These are phyloP conservation scores for Pascua sp. DNA, from an alignment of 1,284 basidiomycete species.

Conservation along the genomic window DNA sequence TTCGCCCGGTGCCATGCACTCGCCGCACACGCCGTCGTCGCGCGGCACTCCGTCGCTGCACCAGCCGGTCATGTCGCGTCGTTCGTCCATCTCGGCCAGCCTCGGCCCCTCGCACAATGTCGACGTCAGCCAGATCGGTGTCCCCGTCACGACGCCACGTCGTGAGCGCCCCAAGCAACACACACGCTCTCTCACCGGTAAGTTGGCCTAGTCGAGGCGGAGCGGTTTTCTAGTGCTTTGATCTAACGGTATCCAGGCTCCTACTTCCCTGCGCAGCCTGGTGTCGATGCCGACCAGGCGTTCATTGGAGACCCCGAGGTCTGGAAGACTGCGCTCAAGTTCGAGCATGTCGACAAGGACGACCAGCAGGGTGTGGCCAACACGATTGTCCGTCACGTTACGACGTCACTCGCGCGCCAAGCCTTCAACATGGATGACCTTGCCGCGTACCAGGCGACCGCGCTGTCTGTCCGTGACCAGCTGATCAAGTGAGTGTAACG, in stretches of 20 bases:
- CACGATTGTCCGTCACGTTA: conserved; percentile 73
- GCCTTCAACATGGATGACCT: conserved; percentile 79
- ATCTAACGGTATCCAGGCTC: conserved; percentile 30
- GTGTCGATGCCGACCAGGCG: conserved; percentile 75
- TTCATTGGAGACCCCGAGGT: conserved; percentile 73
- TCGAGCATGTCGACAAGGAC: conserved; percentile 32
- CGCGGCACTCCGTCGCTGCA: conserved; percentile 37
- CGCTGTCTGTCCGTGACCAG: conserved; percentile 74
- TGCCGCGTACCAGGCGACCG: conserved; percentile 45
- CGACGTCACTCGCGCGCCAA: conserved; percentile 80
- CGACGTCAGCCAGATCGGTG: conserved; percentile 40
- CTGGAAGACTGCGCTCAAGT: conserved; percentile 63
- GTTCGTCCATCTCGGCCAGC: conserved; percentile 39
- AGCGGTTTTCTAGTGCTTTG: background rate
- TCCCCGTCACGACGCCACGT: conserved; percentile 39
- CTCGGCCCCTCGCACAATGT: conserved; percentile 31
- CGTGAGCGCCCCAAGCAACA: conserved; percentile 40
- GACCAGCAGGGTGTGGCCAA: conserved; percentile 63
- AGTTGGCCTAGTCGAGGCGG: conserved; percentile 2
- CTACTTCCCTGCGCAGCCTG: conserved; percentile 53
- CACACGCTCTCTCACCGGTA: conserved; percentile 43
- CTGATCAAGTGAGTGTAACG: conserved; percentile 54
- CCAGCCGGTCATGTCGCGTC: conserved; percentile 41
- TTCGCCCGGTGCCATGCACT: no score
- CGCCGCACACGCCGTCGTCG: conserved; percentile 5